Evolutionary conservation across 2,329 filamentous ascomycete genomes (phyloP).

Genomic region (Aspergillus fructus): DNA sequence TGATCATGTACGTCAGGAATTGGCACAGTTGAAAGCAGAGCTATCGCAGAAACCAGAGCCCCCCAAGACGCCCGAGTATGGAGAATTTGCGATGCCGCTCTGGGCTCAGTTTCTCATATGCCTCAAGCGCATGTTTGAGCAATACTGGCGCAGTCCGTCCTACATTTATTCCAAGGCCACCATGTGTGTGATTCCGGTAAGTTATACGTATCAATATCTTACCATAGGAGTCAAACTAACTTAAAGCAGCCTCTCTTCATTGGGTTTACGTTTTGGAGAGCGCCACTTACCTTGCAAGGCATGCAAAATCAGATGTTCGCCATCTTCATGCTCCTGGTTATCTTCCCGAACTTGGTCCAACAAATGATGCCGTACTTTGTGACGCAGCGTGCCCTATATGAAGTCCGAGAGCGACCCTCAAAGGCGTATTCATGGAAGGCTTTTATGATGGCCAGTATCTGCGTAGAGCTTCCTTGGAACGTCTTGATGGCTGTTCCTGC

Average conservation of each 20-base stretch:
- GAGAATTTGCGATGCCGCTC: conserved; percentile 78
- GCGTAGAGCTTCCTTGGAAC: conserved; percentile 67
- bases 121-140: conserved; percentile 73
- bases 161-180: conserved; percentile 81
- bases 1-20: conserved; percentile 48
- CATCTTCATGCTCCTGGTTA: conserved; percentile 77
- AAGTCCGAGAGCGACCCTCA: conserved; percentile 58
- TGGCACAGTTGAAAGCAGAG: conserved; percentile 41
- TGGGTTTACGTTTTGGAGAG: conserved; percentile 76
- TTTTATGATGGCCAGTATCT: conserved; percentile 67
- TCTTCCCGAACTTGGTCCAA: conserved; percentile 61
- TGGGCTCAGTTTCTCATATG: conserved; percentile 65
- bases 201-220: conserved; percentile 51
- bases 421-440: conserved; percentile 71
- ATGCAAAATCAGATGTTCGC: conserved; percentile 88
- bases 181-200: conserved; percentile 66
- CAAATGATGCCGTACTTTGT: conserved; percentile 58
- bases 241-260: conserved; percentile 66
- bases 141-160: conserved; percentile 84
- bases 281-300: conserved; percentile 71
- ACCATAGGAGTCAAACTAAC: neutral
- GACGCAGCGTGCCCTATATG: conserved; percentile 55
- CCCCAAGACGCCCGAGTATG: conserved; percentile 56
- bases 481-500: conserved; percentile 58
- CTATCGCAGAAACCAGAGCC: conserved; percentile 29